Conservation (phyloP, 768 basidiomycete species). For the Strobilomyces confusus region DNA sequence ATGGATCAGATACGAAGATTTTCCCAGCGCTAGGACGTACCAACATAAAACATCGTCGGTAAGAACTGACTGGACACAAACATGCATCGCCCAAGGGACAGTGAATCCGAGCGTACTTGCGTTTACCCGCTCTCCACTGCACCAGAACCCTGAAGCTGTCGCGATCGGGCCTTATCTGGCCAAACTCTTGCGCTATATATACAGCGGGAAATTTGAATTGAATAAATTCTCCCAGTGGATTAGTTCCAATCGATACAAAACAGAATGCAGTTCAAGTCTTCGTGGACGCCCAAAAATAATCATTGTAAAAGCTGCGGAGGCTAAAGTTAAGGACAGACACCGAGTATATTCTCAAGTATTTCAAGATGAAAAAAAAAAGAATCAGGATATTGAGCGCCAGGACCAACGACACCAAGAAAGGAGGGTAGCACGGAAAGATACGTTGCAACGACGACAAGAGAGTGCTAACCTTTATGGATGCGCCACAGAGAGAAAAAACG, state of each 20-base stretch:
- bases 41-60: background rate
- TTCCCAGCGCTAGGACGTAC: constrained; percentile 8
- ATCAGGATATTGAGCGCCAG: background rate
- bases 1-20: background rate
- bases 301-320: background rate
- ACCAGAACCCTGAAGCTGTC: background rate
- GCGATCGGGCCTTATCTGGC: background rate
- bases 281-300: background rate
- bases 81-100: background rate
- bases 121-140: background rate
- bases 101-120: background rate
- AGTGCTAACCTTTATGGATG: background rate
- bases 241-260: background rate
- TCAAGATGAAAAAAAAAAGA: background rate
- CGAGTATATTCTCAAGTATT: background rate
- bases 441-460: background rate
- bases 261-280: background rate
- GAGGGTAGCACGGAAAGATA: background rate
- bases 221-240: background rate
- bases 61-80: background rate
- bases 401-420: background rate
- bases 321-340: background rate
- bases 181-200: background rate
- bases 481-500: background rate
- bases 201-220: constrained; percentile 11